Conservation (phyloP, 768 basidiomycete species). For the Candolleomyces aberdarensis region DNA sequence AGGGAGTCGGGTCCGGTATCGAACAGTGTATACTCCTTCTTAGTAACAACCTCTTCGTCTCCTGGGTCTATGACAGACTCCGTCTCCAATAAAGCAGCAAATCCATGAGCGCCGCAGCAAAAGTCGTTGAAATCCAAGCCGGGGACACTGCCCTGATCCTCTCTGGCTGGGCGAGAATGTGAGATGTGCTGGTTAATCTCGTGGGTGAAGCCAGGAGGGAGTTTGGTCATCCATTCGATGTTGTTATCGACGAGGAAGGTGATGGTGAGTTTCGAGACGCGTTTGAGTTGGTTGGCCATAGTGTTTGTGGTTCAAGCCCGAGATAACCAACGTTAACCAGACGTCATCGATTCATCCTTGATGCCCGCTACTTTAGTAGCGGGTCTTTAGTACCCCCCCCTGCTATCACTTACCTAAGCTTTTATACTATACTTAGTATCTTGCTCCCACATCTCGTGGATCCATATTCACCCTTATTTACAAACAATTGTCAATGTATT, state of each 20-base stretch:
- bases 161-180: conserved; percentile 44
- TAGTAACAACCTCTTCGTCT: conserved; percentile 18
- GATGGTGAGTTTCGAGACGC: conserved; percentile 32
- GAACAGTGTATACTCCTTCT: conserved; percentile 73
- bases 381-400: too few relatives aligned
- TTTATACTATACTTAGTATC: too few relatives aligned
- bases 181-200: conserved; percentile 65
- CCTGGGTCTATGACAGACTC: neutral
- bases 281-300: neutral
- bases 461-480: too few relatives aligned
- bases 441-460: too few relatives aligned
- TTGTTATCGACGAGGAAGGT: conserved; percentile 75
- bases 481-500: too few relatives aligned
- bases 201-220: conserved; percentile 75
- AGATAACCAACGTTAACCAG: too few relatives aligned
- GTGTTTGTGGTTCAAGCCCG: neutral
- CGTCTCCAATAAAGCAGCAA: conserved; percentile 62
- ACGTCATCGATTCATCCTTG: too few relatives aligned
- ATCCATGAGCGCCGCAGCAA: conserved; percentile 78
- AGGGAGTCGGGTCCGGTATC: conserved; percentile 81
- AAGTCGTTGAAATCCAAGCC: conserved; percentile 71
- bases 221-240: conserved; percentile 84
- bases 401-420: too few relatives aligned
- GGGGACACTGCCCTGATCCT: conserved; percentile 48
- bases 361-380: too few relatives aligned